These are phyloP conservation scores for Camelina laxa DNA, from an alignment of 345 rosid species.

Conservation along the genomic window DNA sequence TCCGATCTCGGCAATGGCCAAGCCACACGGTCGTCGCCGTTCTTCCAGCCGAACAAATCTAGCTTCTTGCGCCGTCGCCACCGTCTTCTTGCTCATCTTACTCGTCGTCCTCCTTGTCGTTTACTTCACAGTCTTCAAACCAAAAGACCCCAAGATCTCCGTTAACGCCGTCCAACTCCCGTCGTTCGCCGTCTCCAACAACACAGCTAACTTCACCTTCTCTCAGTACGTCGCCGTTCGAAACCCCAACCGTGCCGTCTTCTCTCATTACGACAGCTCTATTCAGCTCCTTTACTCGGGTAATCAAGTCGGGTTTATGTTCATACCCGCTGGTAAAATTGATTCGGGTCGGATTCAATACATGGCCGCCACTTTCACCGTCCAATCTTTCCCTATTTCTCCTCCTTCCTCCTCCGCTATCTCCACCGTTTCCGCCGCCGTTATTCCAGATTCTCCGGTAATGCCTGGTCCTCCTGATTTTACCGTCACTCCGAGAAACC, in stretches of 20 bases:
- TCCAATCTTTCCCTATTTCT: conserved; percentile 75
- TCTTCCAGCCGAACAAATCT: conserved; percentile 74
- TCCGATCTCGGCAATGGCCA: conserved; percentile 38
- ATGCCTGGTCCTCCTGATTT: conserved; percentile 34
- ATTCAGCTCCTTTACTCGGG: conserved; percentile 91
- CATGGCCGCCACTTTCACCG: conserved; percentile 96
- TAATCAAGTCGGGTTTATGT: conserved; percentile 92
- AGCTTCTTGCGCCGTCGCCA: conserved; percentile 92
- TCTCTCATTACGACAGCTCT: conserved; percentile 93
- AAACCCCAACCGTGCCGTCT: conserved; percentile 85
- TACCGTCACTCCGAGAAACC: conserved; percentile 31
- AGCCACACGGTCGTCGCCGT: conserved; percentile 42
- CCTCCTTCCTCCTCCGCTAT: conserved; percentile 43
- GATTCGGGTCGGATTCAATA: conserved; percentile 75
- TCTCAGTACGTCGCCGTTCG: conserved; percentile 84
- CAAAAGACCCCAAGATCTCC: conserved; percentile 86
- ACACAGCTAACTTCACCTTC: conserved; percentile 86
- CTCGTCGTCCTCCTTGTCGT: conserved; percentile 68
- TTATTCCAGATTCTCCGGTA: conserved; percentile 37
- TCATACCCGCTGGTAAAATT: conserved; percentile 96
- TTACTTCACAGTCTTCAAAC: conserved; percentile 92
- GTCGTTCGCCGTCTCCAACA: conserved; percentile 83
- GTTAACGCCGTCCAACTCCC: conserved; percentile 92
- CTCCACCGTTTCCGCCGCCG: conserved; percentile 43
- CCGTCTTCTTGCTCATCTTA: conserved; percentile 76